Percentiles rank a stretch among this genome's conserved stretches.
Evolutionary conservation across 208 protist genomes (phyloP).

Genomic region (Trichomonas gallinae): DNA sequence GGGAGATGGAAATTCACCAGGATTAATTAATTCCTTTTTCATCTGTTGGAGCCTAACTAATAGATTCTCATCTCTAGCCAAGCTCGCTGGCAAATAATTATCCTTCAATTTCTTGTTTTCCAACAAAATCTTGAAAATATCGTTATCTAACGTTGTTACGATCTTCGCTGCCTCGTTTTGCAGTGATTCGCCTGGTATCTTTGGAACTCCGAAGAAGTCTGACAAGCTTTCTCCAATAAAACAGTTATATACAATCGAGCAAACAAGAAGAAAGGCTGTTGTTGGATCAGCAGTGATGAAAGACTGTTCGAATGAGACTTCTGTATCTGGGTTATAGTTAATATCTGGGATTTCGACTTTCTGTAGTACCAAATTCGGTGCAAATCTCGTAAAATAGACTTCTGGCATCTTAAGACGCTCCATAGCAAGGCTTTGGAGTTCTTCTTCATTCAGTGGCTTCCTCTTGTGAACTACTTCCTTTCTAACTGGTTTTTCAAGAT

Average conservation of each 20-base stretch:
- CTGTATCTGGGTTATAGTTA: not conserved
- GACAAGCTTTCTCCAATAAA: not conserved
- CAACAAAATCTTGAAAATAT: not conserved
- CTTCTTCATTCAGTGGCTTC: not conserved
- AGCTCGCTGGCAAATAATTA: not conserved
- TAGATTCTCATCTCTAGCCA: not conserved
- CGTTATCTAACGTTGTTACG: not conserved
- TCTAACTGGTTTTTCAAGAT: not conserved
- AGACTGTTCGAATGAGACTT: not conserved
- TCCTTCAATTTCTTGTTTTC: not conserved
- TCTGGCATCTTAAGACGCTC: not conserved
- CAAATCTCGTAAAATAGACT: not conserved
- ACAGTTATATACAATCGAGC: not conserved
- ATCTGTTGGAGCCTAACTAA: not conserved
- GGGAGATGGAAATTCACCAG: not conserved
- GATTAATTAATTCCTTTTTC: not conserved
- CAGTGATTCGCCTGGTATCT: not conserved
- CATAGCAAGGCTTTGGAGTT: not conserved
- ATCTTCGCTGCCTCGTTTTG: not conserved
- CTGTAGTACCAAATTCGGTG: not conserved
- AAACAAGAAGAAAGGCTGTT: not conserved
- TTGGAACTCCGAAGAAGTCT: not conserved
- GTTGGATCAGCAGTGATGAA: not conserved
- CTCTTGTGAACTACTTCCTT: not conserved
- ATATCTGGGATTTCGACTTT: not conserved